These are phyloP conservation scores for Amphicarpaea edgeworthii DNA, from an alignment of 306 rosid species.

Conservation along the genomic window DNA sequence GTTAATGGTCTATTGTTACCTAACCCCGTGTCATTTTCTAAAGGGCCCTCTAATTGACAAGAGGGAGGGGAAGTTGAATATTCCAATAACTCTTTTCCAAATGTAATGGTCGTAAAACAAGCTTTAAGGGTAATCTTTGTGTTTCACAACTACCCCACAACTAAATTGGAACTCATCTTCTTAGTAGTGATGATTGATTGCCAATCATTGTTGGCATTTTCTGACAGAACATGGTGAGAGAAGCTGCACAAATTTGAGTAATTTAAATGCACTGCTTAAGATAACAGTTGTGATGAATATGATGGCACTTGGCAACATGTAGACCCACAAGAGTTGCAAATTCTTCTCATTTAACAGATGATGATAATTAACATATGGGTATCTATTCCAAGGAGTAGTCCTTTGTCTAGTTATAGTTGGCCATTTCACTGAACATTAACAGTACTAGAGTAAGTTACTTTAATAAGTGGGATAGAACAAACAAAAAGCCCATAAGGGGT, in stretches of 20 bases:
- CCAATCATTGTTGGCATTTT: too few species aligned
- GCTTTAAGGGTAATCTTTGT: too few species aligned
- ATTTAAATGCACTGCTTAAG: conserved; percentile 4
- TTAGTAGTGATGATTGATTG: too few species aligned
- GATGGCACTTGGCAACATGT: conserved; percentile 21
- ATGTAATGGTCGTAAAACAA: too few species aligned
- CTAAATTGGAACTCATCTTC: too few species aligned
- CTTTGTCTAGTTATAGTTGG: conserved; percentile 7
- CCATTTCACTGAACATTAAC: background rate
- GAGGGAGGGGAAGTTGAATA: too few species aligned
- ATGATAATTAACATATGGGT: conserved; percentile 9
- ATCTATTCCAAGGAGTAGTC: background rate
- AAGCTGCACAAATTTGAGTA: too few species aligned
- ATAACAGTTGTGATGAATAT: conserved; percentile 10
- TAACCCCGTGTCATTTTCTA: conserved; percentile 32
- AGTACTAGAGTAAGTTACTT: background rate
- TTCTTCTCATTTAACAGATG: background rate
- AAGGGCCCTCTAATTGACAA: too few species aligned
- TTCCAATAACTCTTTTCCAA: too few species aligned
- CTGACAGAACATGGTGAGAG: too few species aligned
- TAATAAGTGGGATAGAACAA: background rate
- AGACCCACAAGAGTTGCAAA: conserved; percentile 31
- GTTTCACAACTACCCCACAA: too few species aligned
- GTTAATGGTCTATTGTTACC: conserved; percentile 27
- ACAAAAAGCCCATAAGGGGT: background rate